These are phyloP conservation scores for Thelonectria discophora DNA, from an alignment of 2,329 filamentous ascomycete species.

Conservation along the genomic window DNA sequence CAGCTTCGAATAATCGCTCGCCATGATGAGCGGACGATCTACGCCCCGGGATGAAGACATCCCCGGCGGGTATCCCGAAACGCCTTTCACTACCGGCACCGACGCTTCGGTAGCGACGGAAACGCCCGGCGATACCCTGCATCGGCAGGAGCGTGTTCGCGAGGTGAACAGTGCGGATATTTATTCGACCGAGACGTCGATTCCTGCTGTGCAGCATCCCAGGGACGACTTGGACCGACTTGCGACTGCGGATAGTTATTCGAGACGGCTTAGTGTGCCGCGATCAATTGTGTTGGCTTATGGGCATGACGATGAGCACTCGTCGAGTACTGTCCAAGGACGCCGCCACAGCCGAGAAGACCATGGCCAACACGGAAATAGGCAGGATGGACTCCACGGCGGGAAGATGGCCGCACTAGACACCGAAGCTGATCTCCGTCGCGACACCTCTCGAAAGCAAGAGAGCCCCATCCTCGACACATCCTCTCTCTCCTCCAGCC, in stretches of 20 bases:
- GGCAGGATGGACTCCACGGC: background rate
- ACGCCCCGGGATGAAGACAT: slow-evolving; percentile 40
- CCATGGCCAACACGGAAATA: background rate
- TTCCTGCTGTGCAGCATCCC: background rate
- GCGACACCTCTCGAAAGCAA: background rate
- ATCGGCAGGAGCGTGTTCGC: background rate
- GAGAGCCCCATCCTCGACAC: slow-evolving; percentile 1
- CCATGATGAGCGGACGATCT: slow-evolving; percentile 24
- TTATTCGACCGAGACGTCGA: background rate
- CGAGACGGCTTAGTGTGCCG: background rate
- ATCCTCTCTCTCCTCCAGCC: slow-evolving; percentile 4
- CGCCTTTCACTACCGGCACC: slow-evolving; percentile 30
- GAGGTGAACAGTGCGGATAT: background rate
- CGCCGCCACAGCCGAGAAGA: background rate
- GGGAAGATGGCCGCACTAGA: background rate
- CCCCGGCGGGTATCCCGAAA: slow-evolving; percentile 40
- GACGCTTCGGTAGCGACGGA: slow-evolving; percentile 18
- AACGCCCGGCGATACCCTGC: background rate
- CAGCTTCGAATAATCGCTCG: background rate
- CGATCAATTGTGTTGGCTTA: slow-evolving; percentile 7
- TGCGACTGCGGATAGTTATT: background rate
- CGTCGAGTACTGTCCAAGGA: background rate
- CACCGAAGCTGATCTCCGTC: slow-evolving; percentile 16
- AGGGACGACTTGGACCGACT: background rate
- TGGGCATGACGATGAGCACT: background rate